These are phyloP conservation scores for Xylaria polymorpha DNA, from an alignment of 2,329 filamentous ascomycete genomes.

Conservation along the genomic window DNA sequence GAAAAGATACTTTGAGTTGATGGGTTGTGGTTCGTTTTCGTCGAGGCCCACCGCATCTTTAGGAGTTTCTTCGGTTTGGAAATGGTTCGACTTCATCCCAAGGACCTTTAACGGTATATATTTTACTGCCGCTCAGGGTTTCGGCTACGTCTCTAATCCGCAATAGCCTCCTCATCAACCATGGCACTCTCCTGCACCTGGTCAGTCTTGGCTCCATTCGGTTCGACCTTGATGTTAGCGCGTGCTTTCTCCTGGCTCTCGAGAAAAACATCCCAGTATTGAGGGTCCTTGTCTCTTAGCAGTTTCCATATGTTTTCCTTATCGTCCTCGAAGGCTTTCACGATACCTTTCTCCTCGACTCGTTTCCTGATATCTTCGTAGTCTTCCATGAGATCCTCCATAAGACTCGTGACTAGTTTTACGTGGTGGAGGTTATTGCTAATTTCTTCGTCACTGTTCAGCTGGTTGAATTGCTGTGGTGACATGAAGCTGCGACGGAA, in stretches of 20 bases:
- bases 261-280: constrained; percentile 72
- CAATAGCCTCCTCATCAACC: constrained; percentile 57
- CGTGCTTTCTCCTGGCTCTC: constrained; percentile 70
- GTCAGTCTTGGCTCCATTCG: constrained; percentile 40
- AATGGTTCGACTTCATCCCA: neutral
- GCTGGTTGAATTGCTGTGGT: constrained; percentile 62
- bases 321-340: constrained; percentile 71
- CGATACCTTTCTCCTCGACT: constrained; percentile 67
- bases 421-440: constrained; percentile 62
- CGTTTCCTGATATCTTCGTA: constrained; percentile 67
- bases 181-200: constrained; percentile 35
- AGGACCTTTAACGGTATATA: neutral
- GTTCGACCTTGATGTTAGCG: constrained; percentile 60
- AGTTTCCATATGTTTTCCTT: constrained; percentile 61
- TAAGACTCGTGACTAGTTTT: constrained; percentile 68
- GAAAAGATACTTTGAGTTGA: neutral
- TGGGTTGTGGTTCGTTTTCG: neutral
- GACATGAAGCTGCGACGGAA: constrained; percentile 66
- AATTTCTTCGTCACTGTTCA: constrained; percentile 63
- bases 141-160: constrained; percentile 46
- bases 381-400: constrained; percentile 72
- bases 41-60: neutral
- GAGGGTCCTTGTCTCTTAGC: constrained; percentile 71
- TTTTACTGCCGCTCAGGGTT: neutral
- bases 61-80: neutral